Evolutionary conservation across 2,329 filamentous ascomycete genomes (phyloP).

Genomic region (Rutstroemia sp.): DNA sequence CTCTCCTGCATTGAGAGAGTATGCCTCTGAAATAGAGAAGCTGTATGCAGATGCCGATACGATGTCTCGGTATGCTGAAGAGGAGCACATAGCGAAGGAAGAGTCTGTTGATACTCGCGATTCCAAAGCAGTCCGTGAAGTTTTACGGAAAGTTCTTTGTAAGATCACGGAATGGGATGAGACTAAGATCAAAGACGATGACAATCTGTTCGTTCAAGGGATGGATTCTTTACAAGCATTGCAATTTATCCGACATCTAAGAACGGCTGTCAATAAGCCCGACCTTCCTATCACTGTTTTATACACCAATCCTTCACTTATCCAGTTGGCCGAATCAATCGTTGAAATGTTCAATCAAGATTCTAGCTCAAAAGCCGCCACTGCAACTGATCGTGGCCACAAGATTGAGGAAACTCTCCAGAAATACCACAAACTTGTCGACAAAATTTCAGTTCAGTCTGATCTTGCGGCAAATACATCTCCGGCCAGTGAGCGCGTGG

Average conservation of each 20-base stretch:
- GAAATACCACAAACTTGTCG: background rate
- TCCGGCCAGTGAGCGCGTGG: constrained; percentile 8
- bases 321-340: background rate
- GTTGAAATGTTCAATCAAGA: background rate
- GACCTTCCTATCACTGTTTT: background rate
- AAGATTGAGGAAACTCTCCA: constrained; percentile 1
- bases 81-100: background rate
- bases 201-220: constrained; percentile 7
- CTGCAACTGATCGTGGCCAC: background rate
- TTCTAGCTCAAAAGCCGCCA: background rate
- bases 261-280: background rate
- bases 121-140: background rate
- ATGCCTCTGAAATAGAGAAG: constrained; percentile 13
- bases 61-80: background rate
- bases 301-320: background rate
- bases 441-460: background rate
- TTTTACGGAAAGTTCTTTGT: background rate
- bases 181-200: background rate
- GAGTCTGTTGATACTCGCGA: background rate
- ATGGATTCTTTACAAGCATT: constrained; percentile 10
- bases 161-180: background rate
- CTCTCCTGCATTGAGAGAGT: constrained; percentile 23
- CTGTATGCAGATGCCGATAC: background rate
- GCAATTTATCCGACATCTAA: constrained; percentile 1
- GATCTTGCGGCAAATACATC: background rate